Percentiles rank a stretch among this genome's conserved stretches.
phyloP scores from a whole-genome alignment of 257 asterid species.

The Nicotiana sylvestris region DNA sequence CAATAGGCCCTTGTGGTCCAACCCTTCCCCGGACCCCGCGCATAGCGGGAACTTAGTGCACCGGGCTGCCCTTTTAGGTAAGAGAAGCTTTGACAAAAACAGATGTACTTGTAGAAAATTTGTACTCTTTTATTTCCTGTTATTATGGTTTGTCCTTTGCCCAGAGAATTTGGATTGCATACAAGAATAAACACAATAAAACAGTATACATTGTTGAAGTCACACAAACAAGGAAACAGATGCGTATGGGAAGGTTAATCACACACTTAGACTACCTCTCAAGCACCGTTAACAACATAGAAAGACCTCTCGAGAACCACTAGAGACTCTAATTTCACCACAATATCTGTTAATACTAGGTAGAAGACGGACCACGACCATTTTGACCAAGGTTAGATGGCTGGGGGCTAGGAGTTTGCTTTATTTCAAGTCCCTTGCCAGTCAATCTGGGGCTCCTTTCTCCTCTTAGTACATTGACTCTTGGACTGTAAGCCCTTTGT shows the following conservation, averaged over 20 bases:
- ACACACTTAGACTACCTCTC: background rate
- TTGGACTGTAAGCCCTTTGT: constrained; percentile 55
- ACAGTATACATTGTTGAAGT: background rate
- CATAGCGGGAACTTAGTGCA: too few relatives aligned
- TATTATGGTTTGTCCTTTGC: constrained; percentile 9
- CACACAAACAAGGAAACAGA: background rate
- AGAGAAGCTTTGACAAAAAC: background rate
- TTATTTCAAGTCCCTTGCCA: constrained; percentile 39
- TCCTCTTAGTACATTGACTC: constrained; percentile 38
- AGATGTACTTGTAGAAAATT: background rate
- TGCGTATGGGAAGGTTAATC: background rate
- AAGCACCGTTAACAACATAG: constrained; percentile 17
- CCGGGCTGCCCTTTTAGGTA: too few relatives aligned
- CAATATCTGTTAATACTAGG: constrained; percentile 24
- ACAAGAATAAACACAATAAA: background rate
- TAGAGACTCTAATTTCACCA: constrained; percentile 11
- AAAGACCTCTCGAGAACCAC: constrained; percentile 46
- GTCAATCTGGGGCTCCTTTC: constrained; percentile 39
- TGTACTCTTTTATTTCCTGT: background rate
- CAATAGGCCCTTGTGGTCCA: too few relatives aligned
- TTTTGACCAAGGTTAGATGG: constrained; percentile 50
- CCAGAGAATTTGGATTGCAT: constrained; percentile 1
- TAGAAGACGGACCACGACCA: constrained; percentile 33
- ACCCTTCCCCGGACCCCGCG: too few relatives aligned
- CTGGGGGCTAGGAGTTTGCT: constrained; percentile 64